Base-by-base conservation (phyloP, 176 grass and related monocot genomes). In the Themeda triandra region DNA sequence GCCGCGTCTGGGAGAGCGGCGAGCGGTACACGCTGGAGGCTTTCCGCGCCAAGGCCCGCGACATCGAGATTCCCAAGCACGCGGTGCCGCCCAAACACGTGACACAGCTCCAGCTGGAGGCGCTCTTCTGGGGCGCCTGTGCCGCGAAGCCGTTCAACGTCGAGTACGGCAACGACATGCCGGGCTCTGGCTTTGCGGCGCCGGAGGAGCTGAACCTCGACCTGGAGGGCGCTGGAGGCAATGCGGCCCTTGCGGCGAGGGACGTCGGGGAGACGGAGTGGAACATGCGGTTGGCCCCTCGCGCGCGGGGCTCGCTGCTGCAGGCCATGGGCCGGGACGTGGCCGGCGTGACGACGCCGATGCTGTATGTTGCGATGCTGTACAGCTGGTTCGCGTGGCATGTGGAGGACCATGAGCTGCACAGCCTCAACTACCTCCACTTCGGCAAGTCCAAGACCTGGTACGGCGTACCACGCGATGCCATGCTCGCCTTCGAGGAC, bases 371-470 rank as follows among this genome's bases (percentile, higher is more conserved):
- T 45, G 97, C 97, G 19, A 99, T 99, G 97, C 90, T 99, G 33
- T 99, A 92, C 82, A 99, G 97, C 82, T 99, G 97, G 97, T 99
- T 99, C 65, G 97, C 93, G 5, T 99, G 97, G 97, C 97, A 99
- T 63, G 97, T 99, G 53, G 97, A 99, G 88, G 97, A 99, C 85
- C 97, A 99, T 21, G 97, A 99, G 66, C 87, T 99, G 59, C 93
- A 99, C 74, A 99, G 97, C 91, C 87, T 99, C 37, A 99, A 99
- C 91, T 99, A 91, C 75, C 86, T 96, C 65, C 97, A 99, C 66
- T 95, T 94, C 72, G 97, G 97, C 49, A 80, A 89, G 39, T 62
- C 91, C 63, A 99, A 99, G 80, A 99, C 93, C 23, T 99, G 97
- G 97, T 99, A 99, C 23, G 97, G 97, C 14, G 97, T 99, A 67